A percentile compares a stretch with the other conserved stretches of the same genome.
Evolutionary conservation across 371 early-diverging fungal species (phyloP).

Genomic region (Massospora cicadina): DNA sequence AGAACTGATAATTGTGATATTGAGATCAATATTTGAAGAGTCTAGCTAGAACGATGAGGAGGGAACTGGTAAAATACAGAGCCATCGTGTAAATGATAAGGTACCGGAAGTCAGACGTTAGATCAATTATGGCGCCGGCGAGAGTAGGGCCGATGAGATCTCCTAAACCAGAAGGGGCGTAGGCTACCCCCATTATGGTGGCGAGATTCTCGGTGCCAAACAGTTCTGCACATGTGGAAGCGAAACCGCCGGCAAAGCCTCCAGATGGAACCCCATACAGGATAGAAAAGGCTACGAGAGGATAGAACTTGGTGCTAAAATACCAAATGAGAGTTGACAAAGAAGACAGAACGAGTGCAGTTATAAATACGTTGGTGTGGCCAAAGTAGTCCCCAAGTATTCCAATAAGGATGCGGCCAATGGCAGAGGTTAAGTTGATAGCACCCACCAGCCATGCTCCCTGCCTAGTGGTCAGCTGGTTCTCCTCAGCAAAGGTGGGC

Average conservation of each 20-base stretch:
- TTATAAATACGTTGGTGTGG: constrained; percentile 28
- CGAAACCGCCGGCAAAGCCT: constrained; percentile 26
- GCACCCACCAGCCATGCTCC: constrained; percentile 31
- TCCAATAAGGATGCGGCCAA: constrained; percentile 31
- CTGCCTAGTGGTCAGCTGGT: constrained; percentile 19
- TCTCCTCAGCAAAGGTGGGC: constrained; percentile 17
- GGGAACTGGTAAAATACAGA: not conserved
- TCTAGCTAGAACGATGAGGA: not conserved
- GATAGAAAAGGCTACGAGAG: constrained; percentile 28
- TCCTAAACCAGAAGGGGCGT: constrained; percentile 19
- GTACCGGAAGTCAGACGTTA: constrained; percentile 15
- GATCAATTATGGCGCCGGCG: constrained; percentile 23
- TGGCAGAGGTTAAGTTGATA: constrained; percentile 30
- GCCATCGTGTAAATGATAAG: constrained; percentile 1
- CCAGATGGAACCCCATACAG: constrained; percentile 41
- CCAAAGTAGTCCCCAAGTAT: constrained; percentile 31
- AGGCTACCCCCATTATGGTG: constrained; percentile 20
- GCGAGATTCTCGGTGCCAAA: constrained; percentile 21
- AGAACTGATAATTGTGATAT: too few relatives aligned
- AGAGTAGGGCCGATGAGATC: constrained; percentile 22
- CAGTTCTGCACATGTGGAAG: constrained; percentile 26
- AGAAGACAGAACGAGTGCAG: constrained; percentile 24
- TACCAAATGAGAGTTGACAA: constrained; percentile 39
- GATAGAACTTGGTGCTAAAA: constrained; percentile 23
- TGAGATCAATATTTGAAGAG: too few relatives aligned